These are phyloP conservation scores for Omphalea diandra DNA, from an alignment of 441 rosid species.

Conservation along the genomic window DNA sequence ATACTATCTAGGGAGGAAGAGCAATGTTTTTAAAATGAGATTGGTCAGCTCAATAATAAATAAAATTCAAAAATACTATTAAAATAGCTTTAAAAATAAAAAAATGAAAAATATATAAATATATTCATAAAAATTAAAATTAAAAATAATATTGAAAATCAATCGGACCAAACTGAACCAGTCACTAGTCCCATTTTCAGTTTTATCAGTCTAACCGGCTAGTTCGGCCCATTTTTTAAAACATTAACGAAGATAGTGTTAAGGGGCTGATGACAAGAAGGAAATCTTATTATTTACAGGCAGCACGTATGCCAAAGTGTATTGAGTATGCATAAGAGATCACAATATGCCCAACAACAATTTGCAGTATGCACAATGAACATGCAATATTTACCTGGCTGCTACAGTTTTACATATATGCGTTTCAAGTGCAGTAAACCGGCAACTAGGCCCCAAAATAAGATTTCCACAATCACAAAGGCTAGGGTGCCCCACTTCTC, in stretches of 20 bases:
- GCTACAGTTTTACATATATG: constrained; percentile 40
- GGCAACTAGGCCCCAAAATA: constrained; percentile 54
- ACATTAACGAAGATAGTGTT: background rate
- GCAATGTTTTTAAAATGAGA: no score
- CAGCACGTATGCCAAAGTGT: background rate
- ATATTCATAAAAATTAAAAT: no score
- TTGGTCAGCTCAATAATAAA: no score
- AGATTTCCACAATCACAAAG: constrained; percentile 49
- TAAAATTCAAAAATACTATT: no score
- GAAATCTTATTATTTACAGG: background rate
- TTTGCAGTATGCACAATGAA: background rate
- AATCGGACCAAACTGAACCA: no score
- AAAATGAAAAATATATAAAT: no score
- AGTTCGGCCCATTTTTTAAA: no score
- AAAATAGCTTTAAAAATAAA: no score
- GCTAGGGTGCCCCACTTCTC: constrained; percentile 52
- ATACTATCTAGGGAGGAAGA: no score
- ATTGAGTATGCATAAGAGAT: background rate
- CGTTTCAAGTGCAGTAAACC: constrained; percentile 49
- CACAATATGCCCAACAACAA: background rate
- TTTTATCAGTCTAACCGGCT: no score
- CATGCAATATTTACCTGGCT: background rate
- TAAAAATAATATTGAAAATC: no score
- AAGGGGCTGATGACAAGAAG: background rate
- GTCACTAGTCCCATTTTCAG: no score